phyloP scores from a whole-genome alignment of 495 filamentous ascomycete species.

The Podospora pseudocomata region DNA sequence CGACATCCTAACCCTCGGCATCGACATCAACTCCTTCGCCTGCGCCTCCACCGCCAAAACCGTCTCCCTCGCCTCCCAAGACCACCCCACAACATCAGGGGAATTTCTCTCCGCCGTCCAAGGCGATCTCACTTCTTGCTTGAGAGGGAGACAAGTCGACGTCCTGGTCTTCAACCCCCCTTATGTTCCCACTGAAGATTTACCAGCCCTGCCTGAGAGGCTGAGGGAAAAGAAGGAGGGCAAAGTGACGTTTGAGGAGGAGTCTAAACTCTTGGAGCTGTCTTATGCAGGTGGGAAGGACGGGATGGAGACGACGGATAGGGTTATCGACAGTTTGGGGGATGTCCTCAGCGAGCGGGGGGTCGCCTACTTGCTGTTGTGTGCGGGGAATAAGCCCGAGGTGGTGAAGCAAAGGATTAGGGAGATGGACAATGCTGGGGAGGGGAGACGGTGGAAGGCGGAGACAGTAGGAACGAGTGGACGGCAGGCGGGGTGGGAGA shows the following conservation, averaged over 20 bases:
- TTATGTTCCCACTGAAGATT: constrained; percentile 80
- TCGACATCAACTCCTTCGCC: constrained; percentile 79
- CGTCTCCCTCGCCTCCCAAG: constrained; percentile 39
- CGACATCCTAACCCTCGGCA: constrained; percentile 66
- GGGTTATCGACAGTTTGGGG: constrained; percentile 65
- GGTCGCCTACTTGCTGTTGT: constrained; percentile 85
- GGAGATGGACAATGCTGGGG: constrained; percentile 34
- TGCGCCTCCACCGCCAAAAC: constrained; percentile 67
- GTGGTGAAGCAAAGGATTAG: constrained; percentile 65
- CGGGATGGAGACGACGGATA: constrained; percentile 89
- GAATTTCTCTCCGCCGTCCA: constrained; percentile 56
- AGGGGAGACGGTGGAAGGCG: constrained; percentile 57
- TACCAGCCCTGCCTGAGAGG: constrained; percentile 46
- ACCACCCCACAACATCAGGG: constrained; percentile 33
- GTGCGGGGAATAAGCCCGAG: constrained; percentile 78
- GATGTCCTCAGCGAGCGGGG: constrained; percentile 61
- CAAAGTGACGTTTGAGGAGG: constrained; percentile 54
- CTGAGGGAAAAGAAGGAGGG: not conserved
- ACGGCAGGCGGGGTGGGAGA: constrained; percentile 88
- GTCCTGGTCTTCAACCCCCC: constrained; percentile 94
- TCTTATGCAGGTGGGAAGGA: constrained; percentile 84
- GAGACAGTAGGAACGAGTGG: constrained; percentile 83
- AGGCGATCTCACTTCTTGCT: constrained; percentile 59
- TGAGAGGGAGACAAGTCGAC: constrained; percentile 61
- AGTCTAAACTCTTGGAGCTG: constrained; percentile 77